Evolutionary conservation across 2,329 filamentous ascomycete species (phyloP).

Genomic region (Hymenoscyphus repandus): DNA sequence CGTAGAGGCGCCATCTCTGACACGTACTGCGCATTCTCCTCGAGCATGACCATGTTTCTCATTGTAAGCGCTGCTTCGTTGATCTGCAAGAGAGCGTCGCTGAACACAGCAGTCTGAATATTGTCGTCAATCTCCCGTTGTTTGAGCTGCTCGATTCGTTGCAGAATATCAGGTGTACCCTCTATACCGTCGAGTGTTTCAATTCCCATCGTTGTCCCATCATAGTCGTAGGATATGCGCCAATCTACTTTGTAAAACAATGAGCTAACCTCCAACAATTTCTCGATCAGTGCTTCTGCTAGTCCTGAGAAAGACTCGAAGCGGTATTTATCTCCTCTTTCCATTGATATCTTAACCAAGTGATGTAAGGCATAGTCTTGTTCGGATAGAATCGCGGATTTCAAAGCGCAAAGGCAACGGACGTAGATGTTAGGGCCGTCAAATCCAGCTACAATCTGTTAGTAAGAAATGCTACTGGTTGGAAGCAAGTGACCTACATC

Average conservation of each 20-base stretch:
- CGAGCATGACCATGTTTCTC: conserved; percentile 91
- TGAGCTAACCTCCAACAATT: conserved; percentile 70
- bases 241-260: conserved; percentile 81
- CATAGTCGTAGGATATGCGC: conserved; percentile 68
- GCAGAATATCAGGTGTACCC: conserved; percentile 67
- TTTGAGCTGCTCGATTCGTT: conserved; percentile 61
- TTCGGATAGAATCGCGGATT: conserved; percentile 72
- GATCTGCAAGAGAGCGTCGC: conserved; percentile 67
- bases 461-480: conserved; percentile 7
- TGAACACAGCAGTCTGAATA: conserved; percentile 66
- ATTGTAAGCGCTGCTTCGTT: conserved; percentile 85
- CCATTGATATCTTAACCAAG: conserved; percentile 89
- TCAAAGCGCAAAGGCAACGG: conserved; percentile 76
- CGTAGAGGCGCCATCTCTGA: conserved; percentile 69
- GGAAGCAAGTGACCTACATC: conserved; percentile 47
- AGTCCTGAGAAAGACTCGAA: conserved; percentile 89
- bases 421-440: conserved; percentile 88
- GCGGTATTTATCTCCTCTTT: conserved; percentile 90
- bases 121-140: conserved; percentile 59
- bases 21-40: conserved; percentile 81
- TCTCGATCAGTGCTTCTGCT: conserved; percentile 81
- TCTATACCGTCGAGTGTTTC: conserved; percentile 59
- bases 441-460: conserved; percentile 41
- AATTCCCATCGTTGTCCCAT: conserved; percentile 42
- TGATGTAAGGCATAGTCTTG: conserved; percentile 93